Percentiles rank a stretch among this genome's conserved stretches.
Conservation (phyloP, 169 alveolate genomes). For the Amoebophrya sp. region DNA sequence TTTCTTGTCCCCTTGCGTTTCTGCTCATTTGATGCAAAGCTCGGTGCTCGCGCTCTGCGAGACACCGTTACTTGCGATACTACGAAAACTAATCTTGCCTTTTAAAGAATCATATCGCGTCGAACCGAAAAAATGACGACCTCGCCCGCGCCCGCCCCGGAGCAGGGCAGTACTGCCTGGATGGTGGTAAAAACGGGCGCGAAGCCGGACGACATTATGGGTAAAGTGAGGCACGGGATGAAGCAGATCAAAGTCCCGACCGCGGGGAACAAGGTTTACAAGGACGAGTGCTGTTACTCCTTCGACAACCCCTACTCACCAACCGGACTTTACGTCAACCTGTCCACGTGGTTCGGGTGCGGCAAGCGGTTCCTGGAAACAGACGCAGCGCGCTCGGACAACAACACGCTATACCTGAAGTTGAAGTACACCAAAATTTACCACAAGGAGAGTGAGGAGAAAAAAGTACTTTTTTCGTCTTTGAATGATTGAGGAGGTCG, state of each 20-base stretch:
- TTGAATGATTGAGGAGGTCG: no score
- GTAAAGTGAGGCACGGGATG: neutral
- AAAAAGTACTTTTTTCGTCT: no score
- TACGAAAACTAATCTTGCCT: no score
- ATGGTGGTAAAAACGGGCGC: no score
- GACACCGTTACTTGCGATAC: no score
- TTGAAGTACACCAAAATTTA: neutral
- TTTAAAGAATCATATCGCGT: no score
- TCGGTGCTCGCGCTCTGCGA: no score
- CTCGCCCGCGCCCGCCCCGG: no score
- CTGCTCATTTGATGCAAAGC: no score
- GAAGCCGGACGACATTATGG: neutral
- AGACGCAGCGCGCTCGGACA: neutral
- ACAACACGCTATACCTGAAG: neutral
- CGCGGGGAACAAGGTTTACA: neutral
- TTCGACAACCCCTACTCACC: conserved; percentile 12
- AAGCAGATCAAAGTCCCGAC: conserved; percentile 8
- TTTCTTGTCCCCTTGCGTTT: no score
- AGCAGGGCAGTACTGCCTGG: no score
- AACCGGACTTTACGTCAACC: neutral
- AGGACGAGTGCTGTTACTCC: neutral
- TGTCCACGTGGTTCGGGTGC: neutral
- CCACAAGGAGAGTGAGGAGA: neutral
- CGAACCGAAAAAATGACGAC: no score
- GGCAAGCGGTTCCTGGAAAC: neutral